A percentile compares a stretch with the other conserved stretches of the same genome.
Conservation (phyloP, 768 basidiomycete species). For the Lactifluus piperatus region DNA sequence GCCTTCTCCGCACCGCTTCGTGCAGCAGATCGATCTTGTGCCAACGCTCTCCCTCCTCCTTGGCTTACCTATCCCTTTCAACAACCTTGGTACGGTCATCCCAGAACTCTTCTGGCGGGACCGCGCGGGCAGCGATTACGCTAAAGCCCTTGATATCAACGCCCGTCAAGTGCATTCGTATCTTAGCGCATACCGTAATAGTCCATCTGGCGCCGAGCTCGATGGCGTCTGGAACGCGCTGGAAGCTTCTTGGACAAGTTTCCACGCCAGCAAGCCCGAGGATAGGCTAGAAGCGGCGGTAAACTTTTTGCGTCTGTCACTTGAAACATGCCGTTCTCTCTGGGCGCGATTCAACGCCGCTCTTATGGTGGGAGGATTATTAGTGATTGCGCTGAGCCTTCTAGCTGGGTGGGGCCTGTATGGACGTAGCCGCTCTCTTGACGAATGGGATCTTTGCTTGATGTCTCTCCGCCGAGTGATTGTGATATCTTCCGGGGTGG, state of each 20-base stretch:
- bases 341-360: conserved; percentile 93
- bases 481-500: neutral
- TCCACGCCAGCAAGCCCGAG: neutral
- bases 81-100: conserved; percentile 86
- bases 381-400: conserved; percentile 47
- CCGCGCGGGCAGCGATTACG: conserved; percentile 32
- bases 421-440: conserved; percentile 34
- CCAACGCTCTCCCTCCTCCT: conserved; percentile 84
- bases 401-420: conserved; percentile 51
- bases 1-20: conserved; percentile 42
- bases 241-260: conserved; percentile 22
- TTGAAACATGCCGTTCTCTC: conserved; percentile 67
- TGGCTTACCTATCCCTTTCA: conserved; percentile 91
- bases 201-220: conserved; percentile 64
- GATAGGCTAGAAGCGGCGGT: conserved; percentile 23
- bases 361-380: conserved; percentile 67
- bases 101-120: conserved; percentile 81
- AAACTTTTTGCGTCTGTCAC: conserved; percentile 51
- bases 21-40: conserved; percentile 92
- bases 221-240: conserved; percentile 53
- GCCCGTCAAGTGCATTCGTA: conserved; percentile 68
- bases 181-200: conserved; percentile 65
- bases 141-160: conserved; percentile 60
- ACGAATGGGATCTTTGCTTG: conserved; percentile 39
- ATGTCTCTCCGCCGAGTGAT: conserved; percentile 4